A percentile compares a stretch with the other conserved stretches of the same genome.
These are phyloP conservation scores for Diaporthe sp. DNA, from an alignment of 2,329 filamentous ascomycete genomes.

Conservation along the genomic window DNA sequence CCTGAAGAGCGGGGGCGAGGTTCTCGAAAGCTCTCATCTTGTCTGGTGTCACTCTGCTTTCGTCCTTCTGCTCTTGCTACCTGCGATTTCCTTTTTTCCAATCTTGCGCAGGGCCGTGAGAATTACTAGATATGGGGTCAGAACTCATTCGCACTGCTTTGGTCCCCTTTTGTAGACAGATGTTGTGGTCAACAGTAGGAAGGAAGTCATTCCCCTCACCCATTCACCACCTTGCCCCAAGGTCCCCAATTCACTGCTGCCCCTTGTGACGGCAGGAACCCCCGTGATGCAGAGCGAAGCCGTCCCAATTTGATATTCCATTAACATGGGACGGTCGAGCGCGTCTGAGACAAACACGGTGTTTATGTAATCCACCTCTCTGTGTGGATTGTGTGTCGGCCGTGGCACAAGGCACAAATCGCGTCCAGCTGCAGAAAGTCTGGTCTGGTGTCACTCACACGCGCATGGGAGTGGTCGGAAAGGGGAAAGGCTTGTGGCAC, in stretches of 20 bases:
- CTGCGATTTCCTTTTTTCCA: neutral
- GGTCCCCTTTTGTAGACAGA: neutral
- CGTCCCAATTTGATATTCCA: neutral
- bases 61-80: neutral
- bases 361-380: neutral
- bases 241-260: neutral
- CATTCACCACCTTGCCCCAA: neutral
- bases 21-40: neutral
- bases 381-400: neutral
- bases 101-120: neutral
- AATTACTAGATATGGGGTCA: neutral
- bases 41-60: neutral
- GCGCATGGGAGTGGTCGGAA: neutral
- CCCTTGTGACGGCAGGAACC: conserved; percentile 5
- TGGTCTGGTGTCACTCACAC: conserved; percentile 4
- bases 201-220: neutral
- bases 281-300: neutral
- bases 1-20: neutral
- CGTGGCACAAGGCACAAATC: conserved; percentile 10
- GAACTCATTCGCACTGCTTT: neutral
- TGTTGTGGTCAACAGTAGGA: neutral
- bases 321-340: neutral
- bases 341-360: neutral
- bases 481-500: neutral
- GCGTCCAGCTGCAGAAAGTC: conserved; percentile 2